A percentile compares a stretch with the other conserved stretches of the same genome.
Conservation (phyloP, 2,329 filamentous ascomycete genomes). For the Ascochyta clinopodiicola region DNA sequence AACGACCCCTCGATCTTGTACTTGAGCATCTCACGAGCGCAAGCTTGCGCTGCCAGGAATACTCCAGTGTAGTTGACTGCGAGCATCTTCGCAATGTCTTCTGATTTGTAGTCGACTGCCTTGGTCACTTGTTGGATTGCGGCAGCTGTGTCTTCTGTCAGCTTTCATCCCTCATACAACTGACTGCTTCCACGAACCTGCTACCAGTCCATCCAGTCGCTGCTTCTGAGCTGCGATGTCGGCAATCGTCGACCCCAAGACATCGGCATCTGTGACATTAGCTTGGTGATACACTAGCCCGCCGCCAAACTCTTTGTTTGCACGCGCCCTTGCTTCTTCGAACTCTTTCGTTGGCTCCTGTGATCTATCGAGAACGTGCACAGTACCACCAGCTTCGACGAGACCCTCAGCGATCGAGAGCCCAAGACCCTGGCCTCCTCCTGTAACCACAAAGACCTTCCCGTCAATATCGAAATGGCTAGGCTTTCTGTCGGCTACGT, state of each 20-base stretch:
- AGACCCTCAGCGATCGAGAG: slow-evolving; percentile 74
- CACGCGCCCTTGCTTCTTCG: slow-evolving; percentile 65
- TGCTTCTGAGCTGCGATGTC: slow-evolving; percentile 72
- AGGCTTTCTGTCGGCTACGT: slow-evolving; percentile 24
- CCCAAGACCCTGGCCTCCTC: slow-evolving; percentile 71
- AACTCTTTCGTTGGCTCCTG: slow-evolving; percentile 66
- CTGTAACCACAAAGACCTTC: slow-evolving; percentile 60
- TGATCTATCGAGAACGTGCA: slow-evolving; percentile 70
- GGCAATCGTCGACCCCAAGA: slow-evolving; percentile 70
- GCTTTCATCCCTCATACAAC: not conserved
- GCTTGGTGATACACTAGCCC: slow-evolving; percentile 75
- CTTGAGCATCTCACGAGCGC: slow-evolving; percentile 66
- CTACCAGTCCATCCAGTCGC: slow-evolving; percentile 78
- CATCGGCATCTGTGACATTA: slow-evolving; percentile 74
- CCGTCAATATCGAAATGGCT: slow-evolving; percentile 40
- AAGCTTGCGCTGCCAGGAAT: slow-evolving; percentile 66
- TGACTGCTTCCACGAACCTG: slow-evolving; percentile 38
- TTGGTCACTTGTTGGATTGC: slow-evolving; percentile 80
- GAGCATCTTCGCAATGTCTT: slow-evolving; percentile 65
- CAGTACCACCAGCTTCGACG: slow-evolving; percentile 74
- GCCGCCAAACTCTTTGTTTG: slow-evolving; percentile 65
- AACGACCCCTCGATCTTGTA: slow-evolving; percentile 64
- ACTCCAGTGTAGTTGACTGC: slow-evolving; percentile 66
- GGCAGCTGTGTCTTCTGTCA: slow-evolving; percentile 55
- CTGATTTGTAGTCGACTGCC: slow-evolving; percentile 74